Conservation (phyloP, 1,139 yeast genomes). For the Protomyces pachydermus region DNA sequence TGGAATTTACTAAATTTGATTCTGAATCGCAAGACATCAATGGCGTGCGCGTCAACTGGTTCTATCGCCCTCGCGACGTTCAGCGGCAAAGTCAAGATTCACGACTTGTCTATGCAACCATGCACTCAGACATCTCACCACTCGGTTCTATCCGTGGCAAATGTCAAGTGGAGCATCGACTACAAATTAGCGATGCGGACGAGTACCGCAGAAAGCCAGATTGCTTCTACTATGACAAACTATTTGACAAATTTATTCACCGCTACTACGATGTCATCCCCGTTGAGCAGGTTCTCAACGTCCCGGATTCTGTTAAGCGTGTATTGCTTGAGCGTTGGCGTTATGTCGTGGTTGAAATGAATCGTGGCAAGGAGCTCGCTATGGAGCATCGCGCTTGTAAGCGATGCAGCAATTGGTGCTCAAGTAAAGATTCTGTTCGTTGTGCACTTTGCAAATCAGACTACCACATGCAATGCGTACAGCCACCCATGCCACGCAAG, state of each 20-base stretch:
- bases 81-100: constrained; percentile 64
- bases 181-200: constrained; percentile 59
- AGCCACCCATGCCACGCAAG: constrained; percentile 72
- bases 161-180: constrained; percentile 63
- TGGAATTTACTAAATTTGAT: constrained; percentile 54
- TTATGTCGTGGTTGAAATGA: constrained; percentile 71
- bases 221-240: constrained; percentile 75
- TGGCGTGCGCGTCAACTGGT: constrained; percentile 78
- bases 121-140: constrained; percentile 85
- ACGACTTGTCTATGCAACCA: constrained; percentile 71
- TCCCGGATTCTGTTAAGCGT: constrained; percentile 56
- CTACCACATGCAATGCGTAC: constrained; percentile 79
- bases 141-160: constrained; percentile 69
- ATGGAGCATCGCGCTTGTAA: constrained; percentile 66
- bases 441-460: constrained; percentile 71
- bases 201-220: constrained; percentile 56
- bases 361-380: constrained; percentile 59
- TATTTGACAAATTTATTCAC: constrained; percentile 82
- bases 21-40: constrained; percentile 48
- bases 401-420: constrained; percentile 79
- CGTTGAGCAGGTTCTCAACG: constrained; percentile 51
- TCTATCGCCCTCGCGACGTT: constrained; percentile 82
- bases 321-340: constrained; percentile 66
- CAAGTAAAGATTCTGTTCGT: constrained; percentile 65
- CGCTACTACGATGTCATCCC: constrained; percentile 75